These are phyloP conservation scores for Naganishia albida DNA, from an alignment of 1,284 basidiomycete species.

Conservation along the genomic window DNA sequence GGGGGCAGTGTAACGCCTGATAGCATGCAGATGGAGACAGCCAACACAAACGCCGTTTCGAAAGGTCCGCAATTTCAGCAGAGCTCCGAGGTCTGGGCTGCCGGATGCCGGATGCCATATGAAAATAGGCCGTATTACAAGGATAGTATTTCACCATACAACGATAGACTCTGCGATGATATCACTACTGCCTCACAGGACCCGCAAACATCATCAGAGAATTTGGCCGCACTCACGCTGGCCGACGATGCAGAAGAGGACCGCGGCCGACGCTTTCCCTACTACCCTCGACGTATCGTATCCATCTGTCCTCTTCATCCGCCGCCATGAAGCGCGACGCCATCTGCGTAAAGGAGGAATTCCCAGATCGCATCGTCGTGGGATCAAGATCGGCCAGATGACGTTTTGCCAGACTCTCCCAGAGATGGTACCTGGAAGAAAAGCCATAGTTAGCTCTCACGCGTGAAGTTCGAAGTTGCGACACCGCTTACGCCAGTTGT, in stretches of 20 bases:
- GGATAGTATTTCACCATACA: no score
- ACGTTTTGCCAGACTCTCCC: constrained; percentile 45
- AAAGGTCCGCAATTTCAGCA: no score
- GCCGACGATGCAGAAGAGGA: not conserved
- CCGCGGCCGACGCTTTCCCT: not conserved
- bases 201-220: not conserved
- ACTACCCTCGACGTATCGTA: constrained; percentile 14
- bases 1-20: no score
- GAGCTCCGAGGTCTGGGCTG: no score
- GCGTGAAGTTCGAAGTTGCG: constrained; percentile 28
- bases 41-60: no score
- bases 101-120: no score
- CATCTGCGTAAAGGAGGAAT: constrained; percentile 47
- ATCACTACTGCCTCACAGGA: not conserved
- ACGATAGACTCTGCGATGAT: not conserved
- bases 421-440: constrained; percentile 43
- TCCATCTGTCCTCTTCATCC: constrained; percentile 41
- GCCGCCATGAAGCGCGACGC: constrained; percentile 40
- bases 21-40: no score
- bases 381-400: constrained; percentile 44
- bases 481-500: constrained; percentile 39
- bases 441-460: not conserved
- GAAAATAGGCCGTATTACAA: no score
- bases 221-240: not conserved
- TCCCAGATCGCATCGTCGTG: constrained; percentile 36